Base-by-base conservation (phyloP, 768 basidiomycete genomes). In the Suillus subaureus region DNA sequence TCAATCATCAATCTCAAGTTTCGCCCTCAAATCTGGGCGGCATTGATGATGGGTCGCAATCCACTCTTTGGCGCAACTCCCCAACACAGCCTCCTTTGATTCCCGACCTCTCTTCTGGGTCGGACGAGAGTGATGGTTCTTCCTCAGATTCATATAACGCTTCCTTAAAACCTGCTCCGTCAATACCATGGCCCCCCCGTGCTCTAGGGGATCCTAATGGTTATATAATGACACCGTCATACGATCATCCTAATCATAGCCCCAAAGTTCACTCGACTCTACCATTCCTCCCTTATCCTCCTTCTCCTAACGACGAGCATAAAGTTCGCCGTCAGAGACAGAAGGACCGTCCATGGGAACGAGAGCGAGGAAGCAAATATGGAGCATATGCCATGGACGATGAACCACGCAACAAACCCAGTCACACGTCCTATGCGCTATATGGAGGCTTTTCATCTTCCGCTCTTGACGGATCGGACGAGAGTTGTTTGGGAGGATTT, bases 51-150 rank as follows among this genome's bases (percentile, higher is more conserved):
- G 62, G 66, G 67, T 35, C 69, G 62, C 63, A 62, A 62, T 62
- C 65, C 57, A 26, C 57, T 62, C 66, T 62, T 51, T 61, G 68
- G 64, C 64, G 67, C 43, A 57, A 64, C 15, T 40, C 64, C 63
- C 63, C 72, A 23, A 56, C 71, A 33, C 80, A 80, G 5, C 86
- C 85, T 0, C 79, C 84, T 12, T 84, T 89, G 68, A 78, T 90
- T 62, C 86, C 85, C 33, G 89, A 90, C 75, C 71, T 88, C 66
- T 84, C 83, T 28, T 83, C 81, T 21, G 87, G 87, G 74, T 87
- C 85, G 6, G 89, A 90, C 70, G 88, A 90, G 78, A 85, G 84
- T 64, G 89, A 90, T 74, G 83, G 81, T 61, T 82, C 84, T 67
- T 63, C 76, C 8, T 79, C 79, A 13, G 71, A 74, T 39, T 76